phyloP scores from a whole-genome alignment of 2,329 filamentous ascomycete genomes.

The Penicillium sp. region DNA sequence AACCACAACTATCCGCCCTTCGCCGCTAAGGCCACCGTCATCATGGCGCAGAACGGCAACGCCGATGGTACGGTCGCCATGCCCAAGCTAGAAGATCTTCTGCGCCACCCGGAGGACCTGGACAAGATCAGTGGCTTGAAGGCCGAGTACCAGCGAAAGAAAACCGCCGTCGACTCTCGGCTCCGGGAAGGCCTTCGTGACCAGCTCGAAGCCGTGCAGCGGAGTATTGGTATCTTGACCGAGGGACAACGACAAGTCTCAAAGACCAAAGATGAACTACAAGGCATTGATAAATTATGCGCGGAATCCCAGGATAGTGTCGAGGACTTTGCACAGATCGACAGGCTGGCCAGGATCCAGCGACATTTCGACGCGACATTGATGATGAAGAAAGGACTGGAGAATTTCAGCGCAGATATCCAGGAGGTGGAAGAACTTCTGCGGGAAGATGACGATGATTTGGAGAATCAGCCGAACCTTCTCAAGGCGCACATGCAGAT shows the following conservation, averaged over 20 bases:
- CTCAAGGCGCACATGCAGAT: slow-evolving; percentile 89
- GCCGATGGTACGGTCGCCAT: slow-evolving; percentile 67
- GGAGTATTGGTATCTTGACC: slow-evolving; percentile 84
- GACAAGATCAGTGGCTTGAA: slow-evolving; percentile 93
- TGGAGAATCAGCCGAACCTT: slow-evolving; percentile 89
- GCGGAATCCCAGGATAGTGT: slow-evolving; percentile 98
- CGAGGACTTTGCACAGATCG: slow-evolving; percentile 91
- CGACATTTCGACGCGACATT: slow-evolving; percentile 94
- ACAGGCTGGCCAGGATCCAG: slow-evolving; percentile 61
- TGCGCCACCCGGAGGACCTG: slow-evolving; percentile 93
- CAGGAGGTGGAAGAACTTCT: slow-evolving; percentile 77
- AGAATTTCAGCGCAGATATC: slow-evolving; percentile 81
- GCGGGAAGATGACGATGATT: slow-evolving; percentile 79
- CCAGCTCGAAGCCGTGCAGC: slow-evolving; percentile 91
- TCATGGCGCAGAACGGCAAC: slow-evolving; percentile 42
- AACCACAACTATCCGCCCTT: slow-evolving; percentile 4
- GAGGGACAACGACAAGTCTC: slow-evolving; percentile 92
- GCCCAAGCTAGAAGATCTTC: slow-evolving; percentile 82
- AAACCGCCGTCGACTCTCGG: slow-evolving; percentile 86
- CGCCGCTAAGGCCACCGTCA: slow-evolving; percentile 11
- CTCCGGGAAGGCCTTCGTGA: slow-evolving; percentile 85
- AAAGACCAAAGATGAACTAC: slow-evolving; percentile 96
- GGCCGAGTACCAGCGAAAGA: slow-evolving; percentile 92
- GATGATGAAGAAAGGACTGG: slow-evolving; percentile 88
- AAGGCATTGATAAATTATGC: slow-evolving; percentile 96